Evolutionary conservation across 495 filamentous ascomycete species (phyloP), one percentile per base, ranked within the genome.

Genomic region (Penicillium paradoxum): DNA sequence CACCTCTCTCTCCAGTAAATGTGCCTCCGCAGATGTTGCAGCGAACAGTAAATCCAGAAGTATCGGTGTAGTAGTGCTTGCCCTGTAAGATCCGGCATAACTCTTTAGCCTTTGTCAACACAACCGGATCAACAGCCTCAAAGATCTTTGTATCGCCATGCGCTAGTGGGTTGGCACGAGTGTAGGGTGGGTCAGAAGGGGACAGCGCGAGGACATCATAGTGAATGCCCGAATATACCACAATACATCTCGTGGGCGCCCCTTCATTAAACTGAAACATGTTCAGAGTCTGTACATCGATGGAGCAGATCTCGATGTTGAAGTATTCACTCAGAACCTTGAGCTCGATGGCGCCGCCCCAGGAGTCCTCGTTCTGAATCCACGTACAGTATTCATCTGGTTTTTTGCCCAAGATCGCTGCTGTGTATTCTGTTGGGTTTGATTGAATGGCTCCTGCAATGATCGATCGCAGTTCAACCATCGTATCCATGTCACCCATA

Each of bases 181-280:
- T 74, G 45, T 78, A 74, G 7, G 79, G 79, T 19, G 81, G 77
- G 53, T 83, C 79, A 13, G 78, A 81, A 1, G 86, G 85, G 9
- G 79, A 82, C 58, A 95, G 77, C 0, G 87, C 88, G 45, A 97
- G 83, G n/a, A 87, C 83, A 67, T 98, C 93, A 66, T 98, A 98
- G 62, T 98, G 93, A 47, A 97, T 92, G 0, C 90, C 91, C 0
- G 88, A 91, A 68, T 97, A 98, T 2, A 97, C 83, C 25, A 98
- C 73, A 33, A 97, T 83, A 67, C 89, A 90, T 25, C 91, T 74
- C 17, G 76, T 80, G 1, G 75, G 64, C 22, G 77, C 79, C 1
- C 83, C 84, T 62, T 96, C 89, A 56, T 96, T 96, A 65, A 95
- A 95, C 17, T 79, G 78, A 60, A 95, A 88, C 6, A 86, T 72